Conservation (phyloP, 169 alveolate species). For the Eimeria zaria region DNA sequence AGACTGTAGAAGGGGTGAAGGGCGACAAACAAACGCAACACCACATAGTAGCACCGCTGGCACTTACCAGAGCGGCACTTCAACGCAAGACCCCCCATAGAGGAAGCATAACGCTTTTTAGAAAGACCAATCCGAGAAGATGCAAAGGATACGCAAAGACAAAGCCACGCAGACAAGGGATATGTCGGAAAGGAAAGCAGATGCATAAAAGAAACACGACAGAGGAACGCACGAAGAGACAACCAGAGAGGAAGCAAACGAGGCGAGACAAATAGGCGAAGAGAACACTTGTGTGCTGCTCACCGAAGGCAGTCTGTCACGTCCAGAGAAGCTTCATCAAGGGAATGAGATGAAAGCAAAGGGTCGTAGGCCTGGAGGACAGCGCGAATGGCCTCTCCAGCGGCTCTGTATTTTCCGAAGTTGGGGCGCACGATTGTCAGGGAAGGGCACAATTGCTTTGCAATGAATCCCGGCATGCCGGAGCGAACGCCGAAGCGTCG, state of each 20-base stretch:
- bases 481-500: constrained; percentile 95
- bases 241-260: neutral
- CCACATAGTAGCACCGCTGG: neutral
- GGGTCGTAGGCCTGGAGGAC: constrained; percentile 77
- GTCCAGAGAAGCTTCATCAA: constrained; percentile 83
- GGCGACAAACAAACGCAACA: neutral
- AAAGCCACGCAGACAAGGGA: neutral
- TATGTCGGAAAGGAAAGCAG: neutral
- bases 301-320: constrained; percentile 76
- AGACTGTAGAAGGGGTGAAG: neutral
- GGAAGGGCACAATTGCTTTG: constrained; percentile 90
- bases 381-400: constrained; percentile 22
- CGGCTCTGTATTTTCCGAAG: constrained; percentile 39
- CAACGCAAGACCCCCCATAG: neutral
- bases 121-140: neutral
- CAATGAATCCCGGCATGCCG: constrained; percentile 96
- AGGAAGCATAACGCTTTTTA: neutral
- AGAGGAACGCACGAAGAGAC: neutral
- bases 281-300: neutral
- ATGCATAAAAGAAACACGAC: neutral
- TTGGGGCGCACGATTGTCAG: constrained; percentile 82
- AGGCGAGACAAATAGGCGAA: neutral
- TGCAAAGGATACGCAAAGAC: neutral
- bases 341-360: constrained; percentile 40
- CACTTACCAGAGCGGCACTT: neutral